Conservation (phyloP, 1,284 basidiomycete species). For the Cerioporus squamosus region DNA sequence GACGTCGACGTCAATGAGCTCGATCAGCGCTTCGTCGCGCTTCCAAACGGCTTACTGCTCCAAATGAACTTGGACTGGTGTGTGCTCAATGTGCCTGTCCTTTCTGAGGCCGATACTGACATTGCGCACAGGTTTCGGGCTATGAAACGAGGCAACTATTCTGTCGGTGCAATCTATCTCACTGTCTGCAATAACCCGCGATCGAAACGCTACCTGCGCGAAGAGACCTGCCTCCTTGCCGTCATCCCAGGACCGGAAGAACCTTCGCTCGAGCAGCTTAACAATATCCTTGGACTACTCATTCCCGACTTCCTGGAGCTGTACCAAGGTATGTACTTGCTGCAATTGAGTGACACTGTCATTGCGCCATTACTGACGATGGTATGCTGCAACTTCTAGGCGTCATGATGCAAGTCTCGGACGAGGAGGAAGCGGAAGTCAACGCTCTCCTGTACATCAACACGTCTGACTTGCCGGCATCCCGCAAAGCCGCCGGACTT, state of each 20-base stretch:
- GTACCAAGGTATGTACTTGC: no score
- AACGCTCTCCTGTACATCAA: no score
- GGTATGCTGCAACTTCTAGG: no score
- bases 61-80: constrained; percentile 29
- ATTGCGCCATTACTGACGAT: no score
- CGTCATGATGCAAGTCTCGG: no score
- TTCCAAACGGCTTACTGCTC: constrained; percentile 24
- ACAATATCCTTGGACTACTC: neutral
- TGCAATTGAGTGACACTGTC: no score
- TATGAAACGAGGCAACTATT: no score
- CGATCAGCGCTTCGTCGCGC: constrained; percentile 25
- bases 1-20: constrained; percentile 22
- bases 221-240: neutral
- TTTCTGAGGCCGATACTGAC: no score
- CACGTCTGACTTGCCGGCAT: neutral
- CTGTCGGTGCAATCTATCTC: constrained; percentile 10
- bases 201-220: constrained; percentile 4
- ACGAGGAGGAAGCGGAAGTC: no score
- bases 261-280: neutral
- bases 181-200: constrained; percentile 9
- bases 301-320: neutral
- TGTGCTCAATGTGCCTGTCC: constrained; percentile 2
- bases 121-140: no score
- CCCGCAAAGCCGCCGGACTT: neutral
- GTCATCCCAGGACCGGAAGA: no score